Percentiles rank a stretch among this genome's conserved stretches.
Evolutionary conservation across 2,329 filamentous ascomycete species (phyloP).

Genomic region (Leptographium procerum): DNA sequence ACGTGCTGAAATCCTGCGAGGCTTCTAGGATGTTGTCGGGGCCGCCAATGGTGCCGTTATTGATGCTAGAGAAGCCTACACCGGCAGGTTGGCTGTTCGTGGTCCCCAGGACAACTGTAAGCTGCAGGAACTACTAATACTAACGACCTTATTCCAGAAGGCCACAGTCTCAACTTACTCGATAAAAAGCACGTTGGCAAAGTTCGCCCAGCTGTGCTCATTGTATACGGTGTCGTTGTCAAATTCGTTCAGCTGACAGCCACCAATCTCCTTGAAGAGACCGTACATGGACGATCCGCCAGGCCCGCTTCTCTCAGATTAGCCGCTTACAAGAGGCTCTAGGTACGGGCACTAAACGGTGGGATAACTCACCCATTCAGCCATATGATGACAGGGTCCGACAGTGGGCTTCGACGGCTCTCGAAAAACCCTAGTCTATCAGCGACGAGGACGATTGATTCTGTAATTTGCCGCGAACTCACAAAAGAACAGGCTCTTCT

Average conservation of each 20-base stretch:
- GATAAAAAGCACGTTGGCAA: not conserved
- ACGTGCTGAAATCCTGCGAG: not conserved
- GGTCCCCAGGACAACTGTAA: not conserved
- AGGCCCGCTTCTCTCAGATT: not conserved
- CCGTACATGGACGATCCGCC: not conserved
- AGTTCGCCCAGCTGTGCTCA: not conserved
- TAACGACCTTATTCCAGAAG: not conserved
- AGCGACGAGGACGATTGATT: not conserved
- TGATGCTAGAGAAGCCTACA: not conserved
- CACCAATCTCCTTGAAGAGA: not conserved
- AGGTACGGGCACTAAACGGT: too few species aligned
- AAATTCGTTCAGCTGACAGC: not conserved
- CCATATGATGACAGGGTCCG: not conserved
- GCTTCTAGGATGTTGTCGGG: not conserved
- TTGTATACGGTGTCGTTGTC: not conserved
- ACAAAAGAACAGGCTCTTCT: not conserved
- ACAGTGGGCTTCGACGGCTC: not conserved
- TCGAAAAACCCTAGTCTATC: not conserved
- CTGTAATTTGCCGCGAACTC: not conserved
- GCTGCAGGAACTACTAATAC: too few species aligned
- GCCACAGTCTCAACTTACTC: not conserved
- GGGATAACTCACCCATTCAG: not conserved
- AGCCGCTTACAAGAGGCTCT: too few species aligned
- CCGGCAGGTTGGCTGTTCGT: not conserved
- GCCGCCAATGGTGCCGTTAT: not conserved